Conservation (phyloP, 1,139 yeast genomes). For the Arxiozyma slooffiae region DNA sequence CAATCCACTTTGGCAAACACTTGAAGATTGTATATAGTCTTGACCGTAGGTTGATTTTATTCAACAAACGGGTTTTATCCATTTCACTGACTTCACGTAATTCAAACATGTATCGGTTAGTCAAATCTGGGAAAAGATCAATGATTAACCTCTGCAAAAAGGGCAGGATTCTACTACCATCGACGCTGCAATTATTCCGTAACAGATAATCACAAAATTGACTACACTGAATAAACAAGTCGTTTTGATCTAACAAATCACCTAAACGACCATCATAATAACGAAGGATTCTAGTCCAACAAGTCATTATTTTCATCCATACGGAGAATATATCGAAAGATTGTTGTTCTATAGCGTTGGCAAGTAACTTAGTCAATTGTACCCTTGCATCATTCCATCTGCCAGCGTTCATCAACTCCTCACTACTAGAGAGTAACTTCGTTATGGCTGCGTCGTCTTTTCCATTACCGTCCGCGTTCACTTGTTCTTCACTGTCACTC, state of each 20-base stretch:
- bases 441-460: background rate
- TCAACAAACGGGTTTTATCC: background rate
- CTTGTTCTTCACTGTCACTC: slow-evolving; percentile 13
- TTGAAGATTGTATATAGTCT: background rate
- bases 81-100: background rate
- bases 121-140: slow-evolving; percentile 1
- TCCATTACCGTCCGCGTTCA: background rate
- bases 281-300: slow-evolving; percentile 1
- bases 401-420: background rate
- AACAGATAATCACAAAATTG: background rate
- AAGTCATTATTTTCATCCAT: background rate
- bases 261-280: background rate
- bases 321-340: background rate
- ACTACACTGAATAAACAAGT: background rate
- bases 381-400: slow-evolving; percentile 1
- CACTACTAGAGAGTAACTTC: background rate
- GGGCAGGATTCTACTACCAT: background rate
- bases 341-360: background rate
- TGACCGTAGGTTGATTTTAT: background rate
- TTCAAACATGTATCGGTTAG: slow-evolving; percentile 2
- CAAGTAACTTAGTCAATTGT: background rate
- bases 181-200: background rate
- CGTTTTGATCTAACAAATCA: background rate
- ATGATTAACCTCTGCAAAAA: background rate
- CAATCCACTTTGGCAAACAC: background rate